Evolutionary conservation across 208 protist genomes (phyloP).

Genomic region (Trypanosoma grayi): DNA sequence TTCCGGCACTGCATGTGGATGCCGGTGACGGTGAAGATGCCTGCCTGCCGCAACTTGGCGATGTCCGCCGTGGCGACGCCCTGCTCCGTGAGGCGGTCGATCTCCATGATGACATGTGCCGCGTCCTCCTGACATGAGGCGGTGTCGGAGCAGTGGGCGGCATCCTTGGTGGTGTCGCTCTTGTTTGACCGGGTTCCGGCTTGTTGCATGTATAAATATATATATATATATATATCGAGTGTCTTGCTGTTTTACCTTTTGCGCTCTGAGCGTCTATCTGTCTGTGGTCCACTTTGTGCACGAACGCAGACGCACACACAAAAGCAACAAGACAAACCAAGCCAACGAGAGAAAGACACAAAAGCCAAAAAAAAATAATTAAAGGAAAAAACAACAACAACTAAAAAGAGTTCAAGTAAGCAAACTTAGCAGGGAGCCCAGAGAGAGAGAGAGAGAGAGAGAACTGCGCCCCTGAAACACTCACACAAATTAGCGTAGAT

Average conservation of each 20-base stretch:
- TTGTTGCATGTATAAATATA: conserved; percentile 14
- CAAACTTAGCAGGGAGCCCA: background rate
- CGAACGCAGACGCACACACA: conserved; percentile 4
- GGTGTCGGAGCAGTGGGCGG: conserved; percentile 24
- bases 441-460: background rate
- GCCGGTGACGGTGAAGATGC: conserved; percentile 90
- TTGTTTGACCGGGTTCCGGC: conserved; percentile 12
- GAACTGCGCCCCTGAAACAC: background rate
- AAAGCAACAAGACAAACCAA: too few species aligned
- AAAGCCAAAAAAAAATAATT: background rate
- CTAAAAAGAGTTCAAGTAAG: background rate
- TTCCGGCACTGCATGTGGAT: conserved; percentile 93
- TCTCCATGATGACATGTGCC: conserved; percentile 60
- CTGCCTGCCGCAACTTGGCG: conserved; percentile 86
- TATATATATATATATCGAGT: conserved; percentile 15
- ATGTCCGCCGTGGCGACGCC: conserved; percentile 89
- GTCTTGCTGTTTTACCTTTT: too few species aligned
- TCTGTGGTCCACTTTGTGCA: conserved; percentile 17
- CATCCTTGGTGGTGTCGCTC: conserved; percentile 17
- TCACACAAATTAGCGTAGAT: background rate
- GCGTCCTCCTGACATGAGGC: conserved; percentile 30
- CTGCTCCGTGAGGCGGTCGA: conserved; percentile 88
- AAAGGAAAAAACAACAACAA: conserved; percentile 1
- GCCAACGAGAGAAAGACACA: background rate
- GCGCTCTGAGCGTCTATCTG: conserved; percentile 6